Evolutionary conservation across 2,329 filamentous ascomycete genomes (phyloP).

Genomic region (Penicillium palitans): DNA sequence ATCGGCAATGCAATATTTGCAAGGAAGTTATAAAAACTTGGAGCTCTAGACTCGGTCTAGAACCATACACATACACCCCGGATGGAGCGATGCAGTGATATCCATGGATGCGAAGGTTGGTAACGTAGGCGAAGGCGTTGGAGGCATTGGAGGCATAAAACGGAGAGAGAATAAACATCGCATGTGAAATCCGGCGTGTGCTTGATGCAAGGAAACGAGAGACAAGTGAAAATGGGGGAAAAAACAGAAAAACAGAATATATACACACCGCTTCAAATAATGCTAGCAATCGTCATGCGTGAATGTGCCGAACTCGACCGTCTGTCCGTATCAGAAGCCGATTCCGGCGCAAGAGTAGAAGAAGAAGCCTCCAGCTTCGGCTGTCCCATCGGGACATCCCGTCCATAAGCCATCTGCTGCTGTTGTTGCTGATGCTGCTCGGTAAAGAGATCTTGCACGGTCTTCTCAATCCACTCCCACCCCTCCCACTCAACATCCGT

Average conservation of each 20-base stretch:
- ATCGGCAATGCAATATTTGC: conserved; percentile 15
- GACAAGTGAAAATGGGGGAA: not conserved
- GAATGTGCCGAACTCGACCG: conserved; percentile 37
- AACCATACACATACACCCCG: not conserved
- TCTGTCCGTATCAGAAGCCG: conserved; percentile 27
- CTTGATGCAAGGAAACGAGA: not conserved
- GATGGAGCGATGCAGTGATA: not conserved
- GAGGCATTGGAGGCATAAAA: not conserved
- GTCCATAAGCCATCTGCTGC: conserved; percentile 5
- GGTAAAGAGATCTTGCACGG: conserved; percentile 46
- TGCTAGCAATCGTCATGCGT: conserved; percentile 50
- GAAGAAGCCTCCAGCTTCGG: conserved; percentile 13
- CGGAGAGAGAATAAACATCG: not conserved
- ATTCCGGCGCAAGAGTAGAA: conserved; percentile 25
- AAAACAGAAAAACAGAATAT: not conserved
- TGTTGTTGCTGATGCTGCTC: conserved; percentile 35
- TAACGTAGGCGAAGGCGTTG: not conserved
- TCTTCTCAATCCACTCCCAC: conserved; percentile 72
- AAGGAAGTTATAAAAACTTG: conserved; percentile 1
- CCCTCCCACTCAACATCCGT: conserved; percentile 72
- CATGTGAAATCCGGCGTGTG: not conserved
- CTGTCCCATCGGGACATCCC: conserved; percentile 21
- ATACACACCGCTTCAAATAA: conserved; percentile 35
- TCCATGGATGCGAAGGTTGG: not conserved
- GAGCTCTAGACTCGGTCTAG: not conserved